Base-by-base conservation (phyloP, 371 early-diverging fungal genomes). In the Zychaea mexicana region DNA sequence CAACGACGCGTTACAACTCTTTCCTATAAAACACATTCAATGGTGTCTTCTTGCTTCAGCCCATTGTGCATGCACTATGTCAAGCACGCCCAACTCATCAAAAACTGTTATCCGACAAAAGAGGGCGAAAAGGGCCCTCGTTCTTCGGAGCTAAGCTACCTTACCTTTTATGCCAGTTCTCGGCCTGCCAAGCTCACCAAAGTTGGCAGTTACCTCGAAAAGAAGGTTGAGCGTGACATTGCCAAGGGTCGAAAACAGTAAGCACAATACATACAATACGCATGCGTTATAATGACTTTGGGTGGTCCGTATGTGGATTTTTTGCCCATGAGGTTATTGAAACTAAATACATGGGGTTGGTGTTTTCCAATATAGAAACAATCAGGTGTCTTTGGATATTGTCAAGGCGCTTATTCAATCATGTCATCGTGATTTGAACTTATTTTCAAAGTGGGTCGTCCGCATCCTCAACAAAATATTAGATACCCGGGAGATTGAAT, bases 171-270 rank as follows among this genome's bases (percentile, higher is more conserved):
- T 74, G 91, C 94, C 28, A 85, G 87, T 46, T 85, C 92, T 58
- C 90, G 92, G 67, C 96, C 96, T 17, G 92, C 90, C 22, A 97
- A 97, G 75, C 83, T 96, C 49, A 85, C 91, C 59, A 97, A 97
- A 73, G 95, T 96, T 26, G 95, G 95, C 61, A 77, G 72, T 17
- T 94, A 86, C 72, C 69, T 97, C 46, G 90, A 92, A 64, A 87
- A 85, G 62, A 83, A 90, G 70, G 85, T 90, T 2, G 70, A 75
- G 49, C 73, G 81, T 61, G 92, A 92, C 61, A 80, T 88, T 26
- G 74, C 86, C 64, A 88, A 87, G 67, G 84, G 79, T 42, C 69
- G 82, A 62, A 82, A 82, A 64, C 60, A 77, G 82, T 89, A 87
- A 76, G 49, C 12, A 27, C 13, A 3, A 59, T 19, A 38, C 21